These are phyloP conservation scores for Epichloe elymi DNA, from an alignment of 2,329 filamentous ascomycete genomes.

Conservation along the genomic window DNA sequence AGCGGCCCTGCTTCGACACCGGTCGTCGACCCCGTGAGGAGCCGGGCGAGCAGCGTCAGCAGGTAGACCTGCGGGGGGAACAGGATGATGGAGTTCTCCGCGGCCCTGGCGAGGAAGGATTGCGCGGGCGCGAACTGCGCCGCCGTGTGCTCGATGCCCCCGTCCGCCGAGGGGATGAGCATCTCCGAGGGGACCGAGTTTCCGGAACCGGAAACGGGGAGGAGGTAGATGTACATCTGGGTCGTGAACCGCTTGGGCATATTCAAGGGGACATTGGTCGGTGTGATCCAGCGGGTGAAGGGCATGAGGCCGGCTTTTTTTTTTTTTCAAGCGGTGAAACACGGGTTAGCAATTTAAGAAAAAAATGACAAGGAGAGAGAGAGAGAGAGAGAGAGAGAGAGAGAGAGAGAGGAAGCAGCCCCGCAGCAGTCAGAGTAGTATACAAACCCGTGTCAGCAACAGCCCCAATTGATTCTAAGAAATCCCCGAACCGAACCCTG, in stretches of 20 bases:
- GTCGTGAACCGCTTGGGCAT: conserved; percentile 64
- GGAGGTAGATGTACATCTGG: conserved; percentile 92
- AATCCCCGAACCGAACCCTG: conserved; percentile 52
- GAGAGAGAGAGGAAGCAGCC: not conserved
- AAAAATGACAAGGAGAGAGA: no score
- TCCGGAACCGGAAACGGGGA: conserved; percentile 36
- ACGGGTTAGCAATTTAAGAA: not conserved
- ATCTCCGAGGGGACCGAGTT: conserved; percentile 34
- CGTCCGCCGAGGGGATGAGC: conserved; percentile 58
- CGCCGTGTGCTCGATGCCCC: conserved; percentile 52
- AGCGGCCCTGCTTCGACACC: not conserved
- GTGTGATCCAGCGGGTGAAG: conserved; percentile 89
- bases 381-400: not conserved
- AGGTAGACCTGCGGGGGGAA: conserved; percentile 80
- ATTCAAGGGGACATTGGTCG: conserved; percentile 40
- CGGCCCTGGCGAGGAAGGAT: conserved; percentile 55
- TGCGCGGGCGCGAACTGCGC: conserved; percentile 61
- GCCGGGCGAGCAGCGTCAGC: conserved; percentile 42
- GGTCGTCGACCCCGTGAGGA: conserved; percentile 28
- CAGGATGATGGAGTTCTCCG: conserved; percentile 57
- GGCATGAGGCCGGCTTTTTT: conserved; percentile 51
- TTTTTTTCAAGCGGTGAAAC: no score
- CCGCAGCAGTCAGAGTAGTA: no score
- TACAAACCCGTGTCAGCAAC: conserved; percentile 50
- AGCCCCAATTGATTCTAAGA: conserved; percentile 43